Evolutionary conservation across 371 early-diverging fungal species (phyloP), one percentile per base, ranked within the genome.

Genomic region (Lichtheimia ornata): DNA sequence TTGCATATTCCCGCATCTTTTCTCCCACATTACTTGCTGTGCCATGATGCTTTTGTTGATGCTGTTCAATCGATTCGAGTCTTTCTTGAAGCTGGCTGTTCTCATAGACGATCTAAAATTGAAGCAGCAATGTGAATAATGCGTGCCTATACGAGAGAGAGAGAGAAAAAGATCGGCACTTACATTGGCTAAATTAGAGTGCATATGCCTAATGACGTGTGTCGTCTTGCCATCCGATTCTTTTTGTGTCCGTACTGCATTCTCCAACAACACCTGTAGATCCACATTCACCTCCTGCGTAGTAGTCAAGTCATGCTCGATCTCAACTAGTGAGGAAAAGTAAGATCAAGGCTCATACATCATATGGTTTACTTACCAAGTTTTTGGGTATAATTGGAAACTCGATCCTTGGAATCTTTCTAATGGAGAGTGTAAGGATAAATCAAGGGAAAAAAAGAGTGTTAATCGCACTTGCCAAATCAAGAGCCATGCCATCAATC

Each of bases 261-360:
- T 82, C 47, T 88, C 85, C 17, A 88, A 59, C 24, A 83, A 66
- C 3, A 81, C 70, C 58, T 86, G 86, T 35, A 88, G 66, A 58
- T 86, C 84, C 44, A 86, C 86, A 67, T 88, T 86, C 50, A 77
- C 74, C 64, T 86, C 88, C 70, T 85, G 83, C 4, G 86, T 88
- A 35, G 74, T 61, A 5, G 78, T 75, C 51, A 88, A 62, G 53
- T 78, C 79, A 52, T 86, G 78, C 28, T 78, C 78, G 22, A 78
- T 78, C 55, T 74, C 70, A 40, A 40, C 75, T 74, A 61, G 45
- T n/a, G 5, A 55, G 25, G 7, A 27, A 14, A 11, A 35, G 35
- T 35, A 35, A 35, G 9, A 35, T 9, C 35, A 35, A 22, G 22
- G 22, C 22, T 22, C 22, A 22, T 22, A 1, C 2, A 22, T 22